phyloP scores from a whole-genome alignment of 192 early-diverging fungal genomes.

The Backusella parvicylindrica region DNA sequence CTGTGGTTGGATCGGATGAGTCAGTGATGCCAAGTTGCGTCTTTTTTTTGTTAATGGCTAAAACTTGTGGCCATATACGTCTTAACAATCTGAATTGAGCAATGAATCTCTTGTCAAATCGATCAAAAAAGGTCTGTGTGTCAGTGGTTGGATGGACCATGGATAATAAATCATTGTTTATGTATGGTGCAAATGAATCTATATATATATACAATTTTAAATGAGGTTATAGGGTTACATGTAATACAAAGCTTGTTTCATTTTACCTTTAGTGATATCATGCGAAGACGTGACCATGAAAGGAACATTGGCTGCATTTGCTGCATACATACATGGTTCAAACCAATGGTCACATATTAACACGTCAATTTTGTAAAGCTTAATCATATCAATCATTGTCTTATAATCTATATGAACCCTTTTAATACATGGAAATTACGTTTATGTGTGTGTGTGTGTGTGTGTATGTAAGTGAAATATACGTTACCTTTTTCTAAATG shows the following conservation, averaged over 20 bases:
- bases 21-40: neutral
- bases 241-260: neutral
- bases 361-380: neutral
- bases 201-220: neutral
- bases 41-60: neutral
- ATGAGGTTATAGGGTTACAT: neutral
- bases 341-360: constrained; percentile 22
- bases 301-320: constrained; percentile 7
- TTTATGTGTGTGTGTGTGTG: too few relatives aligned
- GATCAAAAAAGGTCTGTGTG: neutral
- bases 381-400: neutral
- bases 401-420: neutral
- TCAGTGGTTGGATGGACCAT: neutral
- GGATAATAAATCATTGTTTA: neutral
- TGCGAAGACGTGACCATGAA: constrained; percentile 20
- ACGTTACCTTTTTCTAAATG: neutral
- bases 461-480: neutral
- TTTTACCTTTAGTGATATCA: constrained; percentile 4
- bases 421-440: neutral
- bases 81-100: neutral
- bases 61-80: neutral
- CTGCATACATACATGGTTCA: constrained; percentile 14
- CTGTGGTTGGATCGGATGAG: neutral
- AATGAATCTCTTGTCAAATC: neutral
- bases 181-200: neutral